A percentile compares a stretch with the other conserved stretches of the same genome.
Evolutionary conservation across 1,284 basidiomycete species (phyloP).

Genomic region (Cutaneotrichosporon curvatum): DNA sequence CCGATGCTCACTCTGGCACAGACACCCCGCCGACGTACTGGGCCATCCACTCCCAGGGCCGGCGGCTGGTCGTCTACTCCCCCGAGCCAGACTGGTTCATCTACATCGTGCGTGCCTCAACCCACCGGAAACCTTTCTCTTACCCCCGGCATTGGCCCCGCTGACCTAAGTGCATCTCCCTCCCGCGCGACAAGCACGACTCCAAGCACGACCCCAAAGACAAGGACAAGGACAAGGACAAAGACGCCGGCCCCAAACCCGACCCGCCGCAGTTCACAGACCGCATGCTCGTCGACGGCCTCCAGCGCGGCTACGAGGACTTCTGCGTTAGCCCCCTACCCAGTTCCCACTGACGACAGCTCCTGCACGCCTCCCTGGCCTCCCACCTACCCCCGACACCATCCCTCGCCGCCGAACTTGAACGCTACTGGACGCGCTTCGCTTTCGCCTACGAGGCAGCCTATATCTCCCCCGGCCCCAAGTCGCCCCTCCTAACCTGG

Average conservation of each 20-base stretch:
- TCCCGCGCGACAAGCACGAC: slow-evolving; percentile 8
- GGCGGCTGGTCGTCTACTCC: slow-evolving; percentile 30
- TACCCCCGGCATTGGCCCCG: background rate
- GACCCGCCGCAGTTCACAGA: slow-evolving; percentile 24
- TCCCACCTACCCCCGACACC: slow-evolving; percentile 18
- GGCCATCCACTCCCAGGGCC: slow-evolving; percentile 28
- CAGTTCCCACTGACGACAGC: slow-evolving; percentile 17
- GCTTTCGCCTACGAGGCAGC: slow-evolving; percentile 29
- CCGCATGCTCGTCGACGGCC: slow-evolving; percentile 25
- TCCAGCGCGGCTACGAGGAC: slow-evolving; percentile 37
- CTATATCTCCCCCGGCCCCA: slow-evolving; percentile 15
- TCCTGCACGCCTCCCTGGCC: slow-evolving; percentile 26
- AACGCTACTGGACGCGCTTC: slow-evolving; percentile 39
- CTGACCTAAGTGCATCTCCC: slow-evolving; percentile 20
- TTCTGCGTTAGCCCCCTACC: slow-evolving; percentile 24
- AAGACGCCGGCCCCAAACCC: slow-evolving; percentile 4
- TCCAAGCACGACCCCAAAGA: slow-evolving; percentile 5
- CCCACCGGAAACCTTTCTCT: too few species aligned
- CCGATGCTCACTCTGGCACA: background rate
- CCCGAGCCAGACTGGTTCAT: slow-evolving; percentile 37
- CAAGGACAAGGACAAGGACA: slow-evolving; percentile 13
- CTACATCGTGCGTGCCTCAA: slow-evolving; percentile 18
- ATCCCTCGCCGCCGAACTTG: slow-evolving; percentile 20
- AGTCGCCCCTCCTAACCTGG: slow-evolving; percentile 17
- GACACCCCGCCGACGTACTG: slow-evolving; percentile 14